These are phyloP conservation scores for Rhizopogon parksii DNA, from an alignment of 1,284 basidiomycete species.

Conservation along the genomic window DNA sequence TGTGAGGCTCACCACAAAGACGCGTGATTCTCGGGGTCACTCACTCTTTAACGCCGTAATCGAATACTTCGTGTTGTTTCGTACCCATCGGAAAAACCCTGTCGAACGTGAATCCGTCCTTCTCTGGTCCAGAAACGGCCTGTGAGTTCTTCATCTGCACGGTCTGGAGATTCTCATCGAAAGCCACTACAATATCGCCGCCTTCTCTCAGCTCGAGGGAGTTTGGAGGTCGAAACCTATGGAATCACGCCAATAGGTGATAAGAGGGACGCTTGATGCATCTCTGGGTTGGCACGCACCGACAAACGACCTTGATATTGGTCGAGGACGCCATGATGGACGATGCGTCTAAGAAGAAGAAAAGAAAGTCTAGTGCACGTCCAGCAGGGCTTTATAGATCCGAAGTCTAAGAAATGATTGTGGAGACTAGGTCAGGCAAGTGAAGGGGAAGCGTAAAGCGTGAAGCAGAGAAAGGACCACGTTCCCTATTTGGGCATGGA, in stretches of 20 bases:
- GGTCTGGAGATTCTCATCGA: slow-evolving; percentile 79
- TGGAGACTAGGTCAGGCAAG: background rate
- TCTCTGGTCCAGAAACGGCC: slow-evolving; percentile 68
- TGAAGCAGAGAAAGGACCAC: background rate
- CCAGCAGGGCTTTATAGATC: slow-evolving; percentile 19
- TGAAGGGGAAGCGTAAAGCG: slow-evolving; percentile 3
- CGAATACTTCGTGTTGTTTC: slow-evolving; percentile 92
- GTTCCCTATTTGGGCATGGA: slow-evolving; percentile 2
- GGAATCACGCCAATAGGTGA: slow-evolving; percentile 10
- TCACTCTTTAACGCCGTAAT: slow-evolving; percentile 96
- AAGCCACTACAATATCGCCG: slow-evolving; percentile 87
- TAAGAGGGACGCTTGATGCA: background rate
- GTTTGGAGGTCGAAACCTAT: slow-evolving; percentile 93
- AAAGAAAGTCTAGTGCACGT: slow-evolving; percentile 10
- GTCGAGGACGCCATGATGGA: slow-evolving; percentile 63
- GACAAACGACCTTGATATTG: slow-evolving; percentile 93
- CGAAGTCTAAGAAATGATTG: slow-evolving; percentile 10
- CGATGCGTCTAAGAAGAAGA: slow-evolving; percentile 20
- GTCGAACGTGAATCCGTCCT: slow-evolving; percentile 96
- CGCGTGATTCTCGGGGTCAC: slow-evolving; percentile 27
- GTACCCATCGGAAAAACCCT: slow-evolving; percentile 93
- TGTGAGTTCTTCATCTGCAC: slow-evolving; percentile 74
- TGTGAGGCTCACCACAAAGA: slow-evolving; percentile 12
- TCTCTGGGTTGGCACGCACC: slow-evolving; percentile 44
- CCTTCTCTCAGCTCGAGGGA: slow-evolving; percentile 86